Percentiles rank a stretch among this genome's conserved stretches.
phyloP scores from a whole-genome alignment of 1,284 basidiomycete genomes.

The Boletus semigastroideus region DNA sequence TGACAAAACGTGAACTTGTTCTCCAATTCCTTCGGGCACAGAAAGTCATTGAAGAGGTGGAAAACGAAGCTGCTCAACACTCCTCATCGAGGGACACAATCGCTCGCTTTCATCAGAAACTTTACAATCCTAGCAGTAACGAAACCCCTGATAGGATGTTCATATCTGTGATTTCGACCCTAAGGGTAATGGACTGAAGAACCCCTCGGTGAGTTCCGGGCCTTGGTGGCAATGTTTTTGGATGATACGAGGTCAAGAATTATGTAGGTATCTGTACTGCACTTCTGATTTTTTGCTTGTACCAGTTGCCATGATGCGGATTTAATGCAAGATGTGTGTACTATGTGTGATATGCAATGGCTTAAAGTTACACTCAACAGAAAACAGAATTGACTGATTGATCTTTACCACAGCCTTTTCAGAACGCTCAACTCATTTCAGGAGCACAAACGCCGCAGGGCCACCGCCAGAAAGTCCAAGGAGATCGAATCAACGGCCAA shows the following conservation, averaged over 20 bases:
- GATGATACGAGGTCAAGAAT: too few relatives aligned
- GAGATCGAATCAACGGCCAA: slow-evolving; percentile 12
- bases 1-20: not conserved
- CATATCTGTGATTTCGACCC: not conserved
- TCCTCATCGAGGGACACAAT: not conserved
- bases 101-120: not conserved
- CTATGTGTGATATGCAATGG: too few relatives aligned
- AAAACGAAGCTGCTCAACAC: not conserved
- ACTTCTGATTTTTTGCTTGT: too few relatives aligned
- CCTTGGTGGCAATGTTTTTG: not conserved
- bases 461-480: slow-evolving; percentile 28
- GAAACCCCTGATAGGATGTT: not conserved
- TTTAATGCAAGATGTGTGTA: too few relatives aligned
- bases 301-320: too few relatives aligned
- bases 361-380: too few relatives aligned
- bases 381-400: too few relatives aligned
- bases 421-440: slow-evolving; percentile 13
- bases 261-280: too few relatives aligned
- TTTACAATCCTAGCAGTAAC: not conserved
- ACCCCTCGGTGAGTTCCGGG: not conserved
- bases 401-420: too few relatives aligned
- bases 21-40: not conserved
- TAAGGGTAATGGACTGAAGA: not conserved
- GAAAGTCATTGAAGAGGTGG: not conserved
- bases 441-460: slow-evolving; percentile 32